Conservation (phyloP, 2,329 filamentous ascomycete genomes). For the Xylariomycetidae sp. region DNA sequence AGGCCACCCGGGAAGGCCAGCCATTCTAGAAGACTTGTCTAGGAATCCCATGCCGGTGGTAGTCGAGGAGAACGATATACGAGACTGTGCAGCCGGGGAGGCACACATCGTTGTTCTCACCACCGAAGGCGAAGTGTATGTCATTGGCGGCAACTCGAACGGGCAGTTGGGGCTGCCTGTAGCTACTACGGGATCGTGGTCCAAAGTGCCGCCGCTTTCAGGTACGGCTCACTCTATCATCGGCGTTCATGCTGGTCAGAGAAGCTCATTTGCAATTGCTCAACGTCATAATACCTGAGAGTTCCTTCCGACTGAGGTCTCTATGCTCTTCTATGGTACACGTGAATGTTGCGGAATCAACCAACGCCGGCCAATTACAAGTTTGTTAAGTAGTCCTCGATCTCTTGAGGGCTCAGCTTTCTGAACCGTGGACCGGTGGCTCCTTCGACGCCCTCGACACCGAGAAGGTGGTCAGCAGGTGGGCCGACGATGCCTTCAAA, state of each 20-base stretch:
- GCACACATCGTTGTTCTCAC: slow-evolving; percentile 53
- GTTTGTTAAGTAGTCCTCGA: slow-evolving; percentile 99
- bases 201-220: slow-evolving; percentile 25
- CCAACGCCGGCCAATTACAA: slow-evolving; percentile 53
- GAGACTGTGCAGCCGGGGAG: slow-evolving; percentile 52
- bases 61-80: slow-evolving; percentile 44
- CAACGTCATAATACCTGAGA: slow-evolving; percentile 19
- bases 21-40: slow-evolving; percentile 25
- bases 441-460: slow-evolving; percentile 82
- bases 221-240: slow-evolving; percentile 23
- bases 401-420: slow-evolving; percentile 94
- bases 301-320: slow-evolving; percentile 26
- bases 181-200: slow-evolving; percentile 27
- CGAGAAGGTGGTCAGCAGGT: slow-evolving; percentile 86
- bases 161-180: slow-evolving; percentile 51
- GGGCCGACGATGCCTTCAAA: slow-evolving; percentile 81
- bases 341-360: slow-evolving; percentile 22
- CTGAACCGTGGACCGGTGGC: slow-evolving; percentile 82
- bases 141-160: slow-evolving; percentile 49
- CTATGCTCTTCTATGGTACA: slow-evolving; percentile 46
- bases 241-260: slow-evolving; percentile 42
- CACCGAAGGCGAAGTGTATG: slow-evolving; percentile 42
- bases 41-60: slow-evolving; percentile 37
- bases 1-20: slow-evolving; percentile 28
- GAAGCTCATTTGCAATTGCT: slow-evolving; percentile 43